Base-by-base conservation (phyloP, 2,329 filamentous ascomycete species). In the Incumbomyces delicatus region DNA sequence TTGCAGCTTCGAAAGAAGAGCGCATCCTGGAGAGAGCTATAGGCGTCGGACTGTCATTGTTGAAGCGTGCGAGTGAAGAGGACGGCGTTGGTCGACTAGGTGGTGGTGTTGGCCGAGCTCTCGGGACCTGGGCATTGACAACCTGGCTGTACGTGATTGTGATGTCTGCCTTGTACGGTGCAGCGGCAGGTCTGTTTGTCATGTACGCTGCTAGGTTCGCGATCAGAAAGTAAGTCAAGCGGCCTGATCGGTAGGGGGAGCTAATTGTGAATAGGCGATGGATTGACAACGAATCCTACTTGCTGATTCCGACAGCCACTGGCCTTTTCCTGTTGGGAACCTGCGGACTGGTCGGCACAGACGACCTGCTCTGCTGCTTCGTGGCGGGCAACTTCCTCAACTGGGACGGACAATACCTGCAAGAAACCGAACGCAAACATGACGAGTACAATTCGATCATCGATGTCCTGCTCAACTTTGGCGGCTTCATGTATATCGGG, bases 401-500 rank as follows among this genome's bases (percentile, higher is more conserved):
- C 60, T 81, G 78, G 78, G 74, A 80, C 46, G 77, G 78, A 2
- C 57, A 69, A n/a, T 81, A 75, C 53, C 71, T 79, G 2, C 65
- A 66, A 3, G 77, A 81, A 58, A 68, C 73, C 0, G 67, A 77
- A 47, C 62, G 67, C 7, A 70, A 76, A 7, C 76, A 79, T 54
- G 78, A 81, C 48, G 75, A 79, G 39, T 76, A 81, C 53, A 81
- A 81, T 57, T 68, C 70, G 2, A 72, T 70, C 32, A 66, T 81
- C 11, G 76, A 80, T 43, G 71, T 77, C 0, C 58, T 80, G 0
- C 65, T 81, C 41, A 81, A 80, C 57, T 77, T 78, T 53, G 75
- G 71, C 6, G 96, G 95, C 66, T 96, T 98, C 64, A 90, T 98
- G 56, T 98, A 92, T 63, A 84, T 98, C 53, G 92, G 92, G 45